Base-by-base conservation (phyloP, 345 rosid genomes). In the Syzygium grande region DNA sequence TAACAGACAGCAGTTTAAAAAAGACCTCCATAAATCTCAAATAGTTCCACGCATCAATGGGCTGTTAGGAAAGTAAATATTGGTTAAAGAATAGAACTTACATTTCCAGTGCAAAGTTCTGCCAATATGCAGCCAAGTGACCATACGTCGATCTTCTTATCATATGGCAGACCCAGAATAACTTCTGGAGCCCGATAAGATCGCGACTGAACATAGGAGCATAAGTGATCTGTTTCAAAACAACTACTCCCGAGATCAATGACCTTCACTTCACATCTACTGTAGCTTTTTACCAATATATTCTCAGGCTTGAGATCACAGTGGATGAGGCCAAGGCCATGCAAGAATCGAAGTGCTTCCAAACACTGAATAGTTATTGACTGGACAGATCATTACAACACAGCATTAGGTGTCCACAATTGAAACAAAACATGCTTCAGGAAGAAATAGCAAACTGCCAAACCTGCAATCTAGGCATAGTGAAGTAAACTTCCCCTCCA, bases 181-280 rank as follows among this genome's bases (percentile, higher is more conserved):
- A 98, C 99, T 92, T 98, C 99, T 55, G 99, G 99, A 52, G 99
- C 99, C 88, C 99, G 96, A 89, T 98, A 98, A 22, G 99, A 97
- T 90, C 99, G 93, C 21, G 99, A 98, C 86, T 98, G 99, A 85
- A 98, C 99, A 90, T 98, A 98, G 84, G 99, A 98, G 93, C 98
- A 98, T 41, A 98, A 89, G 89, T 98, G 98, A 90, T 97, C 99
- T 6, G 99, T 97, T 95, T 97, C 98, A 90, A 97, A 98, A 93
- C 99, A 98, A 93, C 99, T 97, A 90, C 99, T 97, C 89, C 99
- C 99, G n/a, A 98, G 98, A 92, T 98, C 99, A 65, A 98, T 98
- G 89, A 97, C 98, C 94, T 98, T 98, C 90, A 97, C 95, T 92
- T 98, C 99, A 84, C 99, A 98, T 90, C 99, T 94, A 89, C 98